Evolutionary conservation across 176 grass and related monocot genomes (phyloP), one percentile per base, ranked within the genome.

Genomic region (Hyparrhenia diplandra): DNA sequence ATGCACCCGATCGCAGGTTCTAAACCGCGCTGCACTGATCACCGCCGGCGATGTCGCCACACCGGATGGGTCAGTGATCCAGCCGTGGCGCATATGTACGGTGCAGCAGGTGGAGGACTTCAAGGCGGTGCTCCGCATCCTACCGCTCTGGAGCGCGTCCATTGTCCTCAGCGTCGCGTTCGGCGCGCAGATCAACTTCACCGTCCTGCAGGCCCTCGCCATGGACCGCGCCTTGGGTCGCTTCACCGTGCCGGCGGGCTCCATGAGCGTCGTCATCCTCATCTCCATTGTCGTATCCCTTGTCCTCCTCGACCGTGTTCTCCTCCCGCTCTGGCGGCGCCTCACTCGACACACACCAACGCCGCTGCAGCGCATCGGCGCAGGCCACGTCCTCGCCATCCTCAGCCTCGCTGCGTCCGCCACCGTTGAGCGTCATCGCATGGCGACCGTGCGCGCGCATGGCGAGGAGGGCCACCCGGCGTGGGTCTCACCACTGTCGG

Each of bases 61-160:
- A 5, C 79, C 6, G 36, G 66, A 89, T 29, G 73, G 82, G 3
- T 37, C 85, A 2, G 61, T 59, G 29, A 34, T 74, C 16, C 80
- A 82, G 18, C 87, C 85, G 1, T 97, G 91, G 94, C 74, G 58
- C 17, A 74, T 94, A 8, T 97, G 94, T 82, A 97, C 79, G 4
- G 86, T 97, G 64, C 87, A 78, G 82, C 64, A 97, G 73, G 87
- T 94, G 57, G 91, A 92, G 51, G 94, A 97, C 39, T 72, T 97
- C 42, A 94, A 97, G 85, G 6, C 82, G 10, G 58, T 94, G 16
- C 7, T 90, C 41, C 87, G 94, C 25, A 67, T 97, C 76, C 29
- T 94, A 34, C 89, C 94, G 20, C 45, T 97, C 14, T 94, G 89
- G 94, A 64, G 42, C 51, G 46, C 94, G 36, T 32, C 78, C 49